Evolutionary conservation across 768 basidiomycete species (phyloP), one percentile per base, ranked within the genome.

Genomic region (Lyophyllum decastes): DNA sequence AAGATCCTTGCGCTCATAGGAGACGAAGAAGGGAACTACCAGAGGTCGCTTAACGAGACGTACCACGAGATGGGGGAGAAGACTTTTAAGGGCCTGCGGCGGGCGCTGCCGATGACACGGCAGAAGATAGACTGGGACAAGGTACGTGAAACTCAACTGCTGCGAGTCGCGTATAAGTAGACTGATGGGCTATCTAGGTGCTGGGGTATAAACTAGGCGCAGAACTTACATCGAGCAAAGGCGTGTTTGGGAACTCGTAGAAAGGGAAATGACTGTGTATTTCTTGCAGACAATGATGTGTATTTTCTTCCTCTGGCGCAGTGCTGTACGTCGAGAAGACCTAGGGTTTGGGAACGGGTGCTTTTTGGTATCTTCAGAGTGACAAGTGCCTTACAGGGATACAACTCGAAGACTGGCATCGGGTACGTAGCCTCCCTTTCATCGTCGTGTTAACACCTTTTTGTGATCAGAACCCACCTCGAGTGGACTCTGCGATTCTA

Each of bases 81-180:
- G 74, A 90, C 91, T 0, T 98, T 98, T 82, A 93, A 92, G 72
- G 86, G 89, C 6, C 78, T 99, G 50, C 80, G 97, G 63, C 82
- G 97, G 35, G 94, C 95, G 1, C 73, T 99, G 56, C 97, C 96
- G 0, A 77, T 98, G 67, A 98, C 95, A 12, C 82, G 93, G 64
- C 91, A 93, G 69, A 98, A 98, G 73, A 72, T 98, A 35, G 95
- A 98, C 58, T 99, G 97, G 96, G 94, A 96, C 61, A 93, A 88
- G 81, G 93, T 91, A 55, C 11, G 76, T 44, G 34, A 22, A 49
- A 48, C 10, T 30, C 30, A 10, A 30, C 30, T n/a, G 14, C 54
- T 54, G 16, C 19, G 46, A 17, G 11, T 7, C 22, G 35, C 27
- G 49, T 24, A 12, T 38, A 41, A 26, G 16, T 46, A 44, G 52